Percentiles rank a stretch among this genome's conserved stretches.
phyloP scores from a whole-genome alignment of 805 yeast genomes.

The Sugiyamaella valdiviana region DNA sequence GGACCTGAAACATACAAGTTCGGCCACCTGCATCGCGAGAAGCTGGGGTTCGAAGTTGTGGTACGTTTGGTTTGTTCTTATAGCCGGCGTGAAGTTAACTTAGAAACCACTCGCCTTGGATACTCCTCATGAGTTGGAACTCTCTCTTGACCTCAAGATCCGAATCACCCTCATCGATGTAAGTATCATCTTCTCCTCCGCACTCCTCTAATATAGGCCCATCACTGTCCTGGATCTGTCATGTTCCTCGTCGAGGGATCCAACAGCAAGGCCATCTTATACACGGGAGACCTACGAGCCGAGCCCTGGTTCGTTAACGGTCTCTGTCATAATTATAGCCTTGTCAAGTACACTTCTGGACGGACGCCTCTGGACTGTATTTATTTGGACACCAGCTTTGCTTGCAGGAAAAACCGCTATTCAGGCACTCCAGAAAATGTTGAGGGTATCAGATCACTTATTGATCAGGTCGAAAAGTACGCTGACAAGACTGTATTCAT shows the following conservation, averaged over 20 bases:
- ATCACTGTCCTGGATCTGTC: conserved; percentile 57
- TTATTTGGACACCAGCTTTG: conserved; percentile 52
- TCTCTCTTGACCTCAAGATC: conserved; percentile 20
- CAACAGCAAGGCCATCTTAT: conserved; percentile 34
- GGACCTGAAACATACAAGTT: conserved; percentile 7
- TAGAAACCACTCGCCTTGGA: conserved; percentile 16
- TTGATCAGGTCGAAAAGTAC: conserved; percentile 36
- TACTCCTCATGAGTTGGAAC: conserved; percentile 21
- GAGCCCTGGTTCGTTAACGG: conserved; percentile 46
- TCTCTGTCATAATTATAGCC: conserved; percentile 34
- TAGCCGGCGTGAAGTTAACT: no score
- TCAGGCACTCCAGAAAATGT: conserved; percentile 40
- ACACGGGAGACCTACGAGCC: conserved; percentile 55
- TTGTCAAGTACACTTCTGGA: conserved; percentile 39
- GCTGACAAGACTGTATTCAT: conserved; percentile 39
- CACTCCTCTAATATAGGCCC: conserved; percentile 23
- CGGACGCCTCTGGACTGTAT: conserved; percentile 36
- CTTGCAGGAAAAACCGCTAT: conserved; percentile 44
- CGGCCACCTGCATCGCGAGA: conserved; percentile 10
- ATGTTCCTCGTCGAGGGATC: conserved; percentile 45
- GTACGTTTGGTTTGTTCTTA: neutral
- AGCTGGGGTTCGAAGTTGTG: conserved; percentile 8
- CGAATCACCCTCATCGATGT: conserved; percentile 39
- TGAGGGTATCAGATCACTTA: conserved; percentile 36
- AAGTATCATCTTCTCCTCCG: neutral